Percentiles rank a stretch among this genome's conserved stretches.
Conservation (phyloP, 495 filamentous ascomycete genomes). For the Xylaria acuta region DNA sequence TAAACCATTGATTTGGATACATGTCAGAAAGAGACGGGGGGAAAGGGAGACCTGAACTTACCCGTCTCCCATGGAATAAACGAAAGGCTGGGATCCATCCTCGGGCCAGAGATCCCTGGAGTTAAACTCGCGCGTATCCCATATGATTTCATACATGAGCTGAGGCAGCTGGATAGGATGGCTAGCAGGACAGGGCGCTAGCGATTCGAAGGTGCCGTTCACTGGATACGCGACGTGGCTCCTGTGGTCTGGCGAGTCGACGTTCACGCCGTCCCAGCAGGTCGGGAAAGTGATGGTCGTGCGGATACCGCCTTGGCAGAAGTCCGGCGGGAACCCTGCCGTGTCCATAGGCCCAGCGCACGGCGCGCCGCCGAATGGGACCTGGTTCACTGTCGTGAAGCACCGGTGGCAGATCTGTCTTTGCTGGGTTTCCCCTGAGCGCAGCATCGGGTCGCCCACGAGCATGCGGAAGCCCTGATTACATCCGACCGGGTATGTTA, state of each 20-base stretch:
- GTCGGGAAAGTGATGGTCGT: constrained; percentile 49
- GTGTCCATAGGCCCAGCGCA: constrained; percentile 46
- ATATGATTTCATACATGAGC: constrained; percentile 50
- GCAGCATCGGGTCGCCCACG: constrained; percentile 64
- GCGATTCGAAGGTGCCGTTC: constrained; percentile 38
- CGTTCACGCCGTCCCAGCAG: constrained; percentile 50
- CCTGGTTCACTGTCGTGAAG: constrained; percentile 40
- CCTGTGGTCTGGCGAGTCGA: constrained; percentile 48
- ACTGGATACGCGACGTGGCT: constrained; percentile 45
- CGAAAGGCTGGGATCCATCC: constrained; percentile 52
- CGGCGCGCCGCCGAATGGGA: constrained; percentile 41
- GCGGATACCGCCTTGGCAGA: constrained; percentile 45
- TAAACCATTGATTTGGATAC: not conserved
- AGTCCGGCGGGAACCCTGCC: constrained; percentile 35
- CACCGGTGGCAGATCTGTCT: constrained; percentile 48
- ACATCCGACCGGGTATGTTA: not conserved
- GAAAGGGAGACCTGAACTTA: constrained; percentile 33
- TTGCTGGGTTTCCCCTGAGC: constrained; percentile 45
- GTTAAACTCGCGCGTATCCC: constrained; percentile 48
- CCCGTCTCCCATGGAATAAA: constrained; percentile 52
- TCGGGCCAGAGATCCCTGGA: constrained; percentile 46
- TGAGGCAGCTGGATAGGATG: constrained; percentile 46
- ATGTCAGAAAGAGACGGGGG: not conserved
- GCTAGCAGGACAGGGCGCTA: constrained; percentile 40
- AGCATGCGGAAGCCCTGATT: constrained; percentile 72